Base-by-base conservation (phyloP, 768 basidiomycete species). In the Auricularia auricula-judae region DNA sequence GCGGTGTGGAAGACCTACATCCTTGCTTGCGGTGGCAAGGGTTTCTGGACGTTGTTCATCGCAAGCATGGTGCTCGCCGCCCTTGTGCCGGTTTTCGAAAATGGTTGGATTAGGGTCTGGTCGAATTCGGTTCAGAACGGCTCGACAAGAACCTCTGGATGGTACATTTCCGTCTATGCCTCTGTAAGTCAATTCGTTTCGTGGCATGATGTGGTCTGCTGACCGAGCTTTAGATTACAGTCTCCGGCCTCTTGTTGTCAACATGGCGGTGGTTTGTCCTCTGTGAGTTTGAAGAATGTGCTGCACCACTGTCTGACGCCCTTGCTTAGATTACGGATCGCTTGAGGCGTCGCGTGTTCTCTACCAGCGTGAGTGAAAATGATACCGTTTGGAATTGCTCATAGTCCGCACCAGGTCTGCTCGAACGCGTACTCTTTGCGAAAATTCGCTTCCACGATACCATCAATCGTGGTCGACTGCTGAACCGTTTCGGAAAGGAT, bases 401-500 rank as follows among this genome's bases (percentile, higher is more conserved):
- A 65, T 43, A 14, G 0, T 44, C 43, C 43, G 56, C 10, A 16
- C 16, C 33, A 81, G 84, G 79, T 42, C 79, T 95, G 44, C 76
- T 95, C 34, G 88, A 95, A 70, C 74, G 86, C 0, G 86, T 96
- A 2, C 77, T 97, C 1, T 94, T 94, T 70, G 91, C 93, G 7
- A 84, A 91, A 58, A 86, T 96, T 64, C 84, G 93, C 51, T 96
- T 97, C 80, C 94, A 96, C 69, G 94, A 97, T 70, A 97, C 93
- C 0, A 84, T 91, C 2, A 91, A 88, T 62, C 84, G 91, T 43
- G 94, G 94, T 4, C 84, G 93, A 2, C 76, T 91, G 10, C 74
- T 94, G 43, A 92, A 94, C 68, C 79, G 92, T 58, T 89, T 90
- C 67, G 93, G 93, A 53, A 95, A 95, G 73, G 93, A 95, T 71